A percentile compares a stretch with the other conserved stretches of the same genome.
Evolutionary conservation across 331 rosid species (phyloP).

Genomic region (Rhamnella rubrinervis): DNA sequence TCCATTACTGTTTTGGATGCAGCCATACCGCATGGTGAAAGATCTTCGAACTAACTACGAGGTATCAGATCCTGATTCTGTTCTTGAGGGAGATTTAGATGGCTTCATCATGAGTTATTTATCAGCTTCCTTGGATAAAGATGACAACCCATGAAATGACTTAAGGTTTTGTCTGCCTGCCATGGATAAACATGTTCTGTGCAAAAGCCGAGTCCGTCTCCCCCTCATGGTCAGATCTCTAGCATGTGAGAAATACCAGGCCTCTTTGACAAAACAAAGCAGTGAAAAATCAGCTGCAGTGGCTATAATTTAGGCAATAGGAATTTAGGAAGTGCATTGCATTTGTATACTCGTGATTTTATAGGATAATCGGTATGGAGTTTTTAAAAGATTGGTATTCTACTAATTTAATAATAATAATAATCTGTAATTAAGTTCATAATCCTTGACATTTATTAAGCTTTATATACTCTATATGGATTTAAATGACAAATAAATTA

Average conservation of each 20-base stretch:
- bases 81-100: slow-evolving; percentile 84
- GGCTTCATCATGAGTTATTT: slow-evolving; percentile 82
- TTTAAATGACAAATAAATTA: no score
- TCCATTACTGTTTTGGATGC: slow-evolving; percentile 29
- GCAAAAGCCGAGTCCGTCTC: slow-evolving; percentile 17
- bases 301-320: neutral
- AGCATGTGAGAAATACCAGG: neutral
- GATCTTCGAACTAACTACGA: slow-evolving; percentile 91
- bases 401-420: neutral
- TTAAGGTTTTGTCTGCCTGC: no score
- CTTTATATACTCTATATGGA: no score
- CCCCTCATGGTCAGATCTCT: neutral
- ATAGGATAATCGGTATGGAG: neutral
- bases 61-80: slow-evolving; percentile 88
- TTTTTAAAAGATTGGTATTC: neutral
- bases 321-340: slow-evolving; percentile 1
- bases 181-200: neutral
- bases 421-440: neutral
- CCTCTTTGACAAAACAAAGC: neutral
- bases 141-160: slow-evolving; percentile 32
- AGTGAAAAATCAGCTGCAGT: neutral
- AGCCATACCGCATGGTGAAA: slow-evolving; percentile 97
- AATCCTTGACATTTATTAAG: neutral
- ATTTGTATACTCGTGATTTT: neutral
- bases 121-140: slow-evolving; percentile 77